phyloP scores from a whole-genome alignment of 73 alveolate genomes.

The Stentor coeruleus region DNA sequence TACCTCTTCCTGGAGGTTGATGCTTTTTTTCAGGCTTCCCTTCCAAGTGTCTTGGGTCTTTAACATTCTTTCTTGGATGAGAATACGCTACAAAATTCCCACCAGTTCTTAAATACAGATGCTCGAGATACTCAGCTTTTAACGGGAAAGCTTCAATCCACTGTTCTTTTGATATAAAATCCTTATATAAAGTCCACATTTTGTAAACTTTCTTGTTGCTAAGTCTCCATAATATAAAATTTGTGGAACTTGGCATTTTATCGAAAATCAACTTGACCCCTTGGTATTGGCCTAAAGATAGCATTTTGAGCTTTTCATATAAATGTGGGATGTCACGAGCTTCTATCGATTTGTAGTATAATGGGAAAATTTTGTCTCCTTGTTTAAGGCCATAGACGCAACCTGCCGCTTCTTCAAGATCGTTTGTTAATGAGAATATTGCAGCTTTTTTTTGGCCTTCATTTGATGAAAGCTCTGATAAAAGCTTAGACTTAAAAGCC shows the following conservation, averaged over 20 bases:
- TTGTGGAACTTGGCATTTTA: not conserved
- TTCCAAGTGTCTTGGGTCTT: not conserved
- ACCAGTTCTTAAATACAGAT: not conserved
- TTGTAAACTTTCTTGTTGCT: not conserved
- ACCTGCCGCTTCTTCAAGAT: slow-evolving; percentile 18
- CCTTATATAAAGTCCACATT: not conserved
- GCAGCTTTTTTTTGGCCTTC: not conserved
- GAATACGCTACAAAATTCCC: slow-evolving; percentile 1
- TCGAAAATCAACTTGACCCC: slow-evolving; percentile 1
- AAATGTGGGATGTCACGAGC: not conserved
- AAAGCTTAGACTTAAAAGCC: not conserved
- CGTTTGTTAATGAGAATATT: not conserved
- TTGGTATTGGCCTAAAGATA: not conserved
- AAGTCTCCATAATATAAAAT: not conserved
- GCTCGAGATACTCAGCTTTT: not conserved
- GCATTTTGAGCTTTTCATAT: not conserved
- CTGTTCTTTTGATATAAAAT: not conserved
- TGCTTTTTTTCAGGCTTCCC: not conserved
- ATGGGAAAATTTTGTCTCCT: not conserved
- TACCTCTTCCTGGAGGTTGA: not conserved
- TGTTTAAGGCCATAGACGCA: not conserved
- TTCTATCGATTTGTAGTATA: not conserved
- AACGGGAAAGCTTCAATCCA: slow-evolving; percentile 23
- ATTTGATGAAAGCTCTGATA: not conserved
- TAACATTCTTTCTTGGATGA: not conserved